Evolutionary conservation across 225 moss, liverwort and hornwort species (phyloP).

Genomic region (Physcomitrellopsis africana): DNA sequence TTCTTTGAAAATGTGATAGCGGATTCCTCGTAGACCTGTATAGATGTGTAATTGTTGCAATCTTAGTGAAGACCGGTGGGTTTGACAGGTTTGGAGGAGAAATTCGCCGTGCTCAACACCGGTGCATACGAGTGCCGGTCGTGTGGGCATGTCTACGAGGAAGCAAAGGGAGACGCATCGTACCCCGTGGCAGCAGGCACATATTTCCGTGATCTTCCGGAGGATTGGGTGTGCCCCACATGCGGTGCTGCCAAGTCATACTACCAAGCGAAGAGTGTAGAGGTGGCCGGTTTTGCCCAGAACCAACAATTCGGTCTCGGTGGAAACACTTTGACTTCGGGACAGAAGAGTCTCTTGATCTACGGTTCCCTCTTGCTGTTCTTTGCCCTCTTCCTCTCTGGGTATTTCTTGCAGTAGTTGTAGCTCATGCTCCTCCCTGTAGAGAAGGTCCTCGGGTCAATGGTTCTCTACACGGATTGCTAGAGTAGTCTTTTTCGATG

Average conservation of each 20-base stretch:
- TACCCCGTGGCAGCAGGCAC: constrained; percentile 78
- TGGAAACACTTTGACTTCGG: constrained; percentile 81
- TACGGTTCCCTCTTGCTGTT: constrained; percentile 75
- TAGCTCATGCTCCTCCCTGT: constrained; percentile 6
- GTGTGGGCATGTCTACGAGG: constrained; percentile 79
- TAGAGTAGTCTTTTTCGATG: constrained; percentile 40
- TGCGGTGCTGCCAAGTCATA: constrained; percentile 88
- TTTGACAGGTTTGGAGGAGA: constrained; percentile 79
- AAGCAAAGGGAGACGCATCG: constrained; percentile 62
- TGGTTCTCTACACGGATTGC: constrained; percentile 15
- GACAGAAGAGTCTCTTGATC: constrained; percentile 88
- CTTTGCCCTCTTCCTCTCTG: constrained; percentile 86
- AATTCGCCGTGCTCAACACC: constrained; percentile 72
- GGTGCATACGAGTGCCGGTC: constrained; percentile 87
- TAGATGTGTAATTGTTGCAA: too few species aligned
- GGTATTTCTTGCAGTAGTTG: constrained; percentile 79
- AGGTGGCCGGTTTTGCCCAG: constrained; percentile 96
- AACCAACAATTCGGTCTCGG: constrained; percentile 88
- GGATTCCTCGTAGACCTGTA: too few species aligned
- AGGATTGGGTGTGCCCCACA: constrained; percentile 90
- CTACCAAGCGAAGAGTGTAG: constrained; percentile 76
- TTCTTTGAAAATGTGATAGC: too few species aligned
- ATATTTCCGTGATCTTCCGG: constrained; percentile 63
- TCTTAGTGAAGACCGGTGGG: background rate
- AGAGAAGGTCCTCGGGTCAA: constrained; percentile 13